Conservation (phyloP, 1,284 basidiomycete genomes). For the Apiotrichum porosum region DNA sequence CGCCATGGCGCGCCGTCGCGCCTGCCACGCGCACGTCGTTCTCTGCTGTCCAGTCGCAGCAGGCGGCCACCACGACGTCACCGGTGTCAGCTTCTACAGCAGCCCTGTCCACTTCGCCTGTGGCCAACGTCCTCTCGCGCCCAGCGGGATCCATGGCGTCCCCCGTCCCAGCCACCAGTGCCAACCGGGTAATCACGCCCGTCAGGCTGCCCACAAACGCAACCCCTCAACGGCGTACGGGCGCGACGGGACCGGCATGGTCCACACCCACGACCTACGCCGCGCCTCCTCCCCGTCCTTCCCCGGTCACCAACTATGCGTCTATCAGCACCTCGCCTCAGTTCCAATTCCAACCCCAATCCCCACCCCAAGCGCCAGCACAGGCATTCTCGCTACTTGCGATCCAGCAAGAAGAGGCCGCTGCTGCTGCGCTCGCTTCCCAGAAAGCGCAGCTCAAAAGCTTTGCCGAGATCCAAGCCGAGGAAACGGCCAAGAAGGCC, state of each 20-base stretch:
- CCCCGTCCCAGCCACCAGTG: conserved; percentile 10
- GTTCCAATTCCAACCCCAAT: conserved; percentile 56
- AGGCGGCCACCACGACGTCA: too few relatives aligned
- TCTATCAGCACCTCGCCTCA: conserved; percentile 8
- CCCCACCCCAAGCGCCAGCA: conserved; percentile 30
- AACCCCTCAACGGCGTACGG: conserved; percentile 6
- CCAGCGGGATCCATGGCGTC: conserved; percentile 18
- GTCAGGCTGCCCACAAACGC: conserved; percentile 1
- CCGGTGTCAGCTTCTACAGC: background rate
- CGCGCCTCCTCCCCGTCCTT: conserved; percentile 24
- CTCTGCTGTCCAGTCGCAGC: conserved; percentile 32
- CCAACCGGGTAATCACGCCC: conserved; percentile 10
- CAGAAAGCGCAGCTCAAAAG: conserved; percentile 55
- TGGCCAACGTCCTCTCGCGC: conserved; percentile 3
- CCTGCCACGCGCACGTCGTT: conserved; percentile 24
- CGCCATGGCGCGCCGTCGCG: conserved; percentile 32
- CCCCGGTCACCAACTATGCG: too few relatives aligned
- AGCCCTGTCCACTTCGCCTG: background rate
- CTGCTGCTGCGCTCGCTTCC: conserved; percentile 50
- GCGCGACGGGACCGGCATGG: conserved; percentile 7
- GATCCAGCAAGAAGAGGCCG: conserved; percentile 73
- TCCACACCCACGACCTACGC: conserved; percentile 21
- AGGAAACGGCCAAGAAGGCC: conserved; percentile 54
- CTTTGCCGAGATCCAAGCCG: conserved; percentile 75
- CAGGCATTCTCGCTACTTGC: conserved; percentile 63